phyloP scores from a whole-genome alignment of 2,329 filamentous ascomycete genomes.

The Stagonosporopsis chrysanthemi region DNA sequence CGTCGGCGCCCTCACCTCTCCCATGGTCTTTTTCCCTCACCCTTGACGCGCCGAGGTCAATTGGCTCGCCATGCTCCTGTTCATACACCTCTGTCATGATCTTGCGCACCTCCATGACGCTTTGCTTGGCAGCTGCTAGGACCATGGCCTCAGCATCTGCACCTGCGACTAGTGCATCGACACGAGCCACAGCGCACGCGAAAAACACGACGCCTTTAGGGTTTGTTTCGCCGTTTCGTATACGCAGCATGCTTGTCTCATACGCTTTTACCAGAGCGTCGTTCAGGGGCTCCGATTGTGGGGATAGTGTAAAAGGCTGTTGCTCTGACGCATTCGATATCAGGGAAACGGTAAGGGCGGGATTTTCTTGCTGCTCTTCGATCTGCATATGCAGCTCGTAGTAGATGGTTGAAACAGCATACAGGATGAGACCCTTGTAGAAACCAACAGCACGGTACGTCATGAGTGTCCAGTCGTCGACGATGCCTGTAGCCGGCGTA shows the following conservation, averaged over 20 bases:
- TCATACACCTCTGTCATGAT: constrained; percentile 30
- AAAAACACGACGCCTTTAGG: constrained; percentile 34
- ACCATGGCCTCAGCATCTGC: constrained; percentile 28
- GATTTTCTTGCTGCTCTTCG: constrained; percentile 25
- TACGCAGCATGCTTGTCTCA: constrained; percentile 19
- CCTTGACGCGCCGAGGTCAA: constrained; percentile 23
- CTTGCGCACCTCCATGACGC: constrained; percentile 18
- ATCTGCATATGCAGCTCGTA: constrained; percentile 33
- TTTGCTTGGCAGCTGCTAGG: constrained; percentile 27
- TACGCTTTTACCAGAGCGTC: constrained; percentile 19
- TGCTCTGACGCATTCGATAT: constrained; percentile 1
- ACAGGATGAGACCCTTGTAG: constrained; percentile 34
- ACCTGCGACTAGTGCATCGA: constrained; percentile 32
- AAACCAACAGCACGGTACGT: constrained; percentile 32
- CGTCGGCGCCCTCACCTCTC: constrained; percentile 18
- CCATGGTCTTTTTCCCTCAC: constrained; percentile 14
- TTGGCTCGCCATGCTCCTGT: constrained; percentile 31
- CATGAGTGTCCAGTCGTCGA: constrained; percentile 36
- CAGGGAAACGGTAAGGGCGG: constrained; percentile 16
- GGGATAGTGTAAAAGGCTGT: constrained; percentile 8
- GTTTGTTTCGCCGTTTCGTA: constrained; percentile 38
- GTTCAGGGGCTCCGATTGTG: constrained; percentile 25
- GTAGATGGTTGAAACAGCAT: constrained; percentile 34
- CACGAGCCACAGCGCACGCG: constrained; percentile 29
- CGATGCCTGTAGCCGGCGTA: constrained; percentile 4